Conservation (phyloP, 1,284 basidiomycete species). For the Cryptococcus sp. region DNA sequence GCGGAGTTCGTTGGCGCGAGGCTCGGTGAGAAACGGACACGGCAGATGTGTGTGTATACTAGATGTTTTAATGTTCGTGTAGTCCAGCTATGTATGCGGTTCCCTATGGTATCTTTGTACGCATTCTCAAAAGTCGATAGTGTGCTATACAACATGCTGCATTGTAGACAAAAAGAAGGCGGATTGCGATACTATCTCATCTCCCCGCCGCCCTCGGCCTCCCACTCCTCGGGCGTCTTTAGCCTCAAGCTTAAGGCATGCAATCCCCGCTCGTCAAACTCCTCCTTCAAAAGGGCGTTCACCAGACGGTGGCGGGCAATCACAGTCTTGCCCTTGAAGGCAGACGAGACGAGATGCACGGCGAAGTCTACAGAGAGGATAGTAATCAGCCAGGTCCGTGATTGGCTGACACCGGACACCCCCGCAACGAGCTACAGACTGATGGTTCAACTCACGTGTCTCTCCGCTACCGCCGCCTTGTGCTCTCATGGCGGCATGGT, state of each 20-base stretch:
- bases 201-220: conserved; percentile 34
- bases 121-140: not conserved
- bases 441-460: conserved; percentile 41
- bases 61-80: not conserved
- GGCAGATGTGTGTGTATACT: not conserved
- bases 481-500: conserved; percentile 49
- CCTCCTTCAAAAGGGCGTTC: conserved; percentile 47
- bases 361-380: conserved; percentile 43
- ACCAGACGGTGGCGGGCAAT: conserved; percentile 50
- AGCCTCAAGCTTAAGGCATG: conserved; percentile 49
- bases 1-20: no score
- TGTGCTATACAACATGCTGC: not conserved
- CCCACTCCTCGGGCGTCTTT: conserved; percentile 49
- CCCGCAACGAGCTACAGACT: not conserved
- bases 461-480: conserved; percentile 47
- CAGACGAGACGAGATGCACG: conserved; percentile 44
- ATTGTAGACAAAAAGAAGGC: not conserved
- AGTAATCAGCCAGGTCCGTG: no score
- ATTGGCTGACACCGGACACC: not conserved
- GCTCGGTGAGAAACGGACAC: no score
- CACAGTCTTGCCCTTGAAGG: conserved; percentile 42
- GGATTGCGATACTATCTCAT: conserved; percentile 5
- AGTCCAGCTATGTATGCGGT: not conserved
- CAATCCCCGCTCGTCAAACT: conserved; percentile 48
- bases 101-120: not conserved